Base-by-base conservation (phyloP, 2,329 filamentous ascomycete genomes). In the Talaromyces sp. region DNA sequence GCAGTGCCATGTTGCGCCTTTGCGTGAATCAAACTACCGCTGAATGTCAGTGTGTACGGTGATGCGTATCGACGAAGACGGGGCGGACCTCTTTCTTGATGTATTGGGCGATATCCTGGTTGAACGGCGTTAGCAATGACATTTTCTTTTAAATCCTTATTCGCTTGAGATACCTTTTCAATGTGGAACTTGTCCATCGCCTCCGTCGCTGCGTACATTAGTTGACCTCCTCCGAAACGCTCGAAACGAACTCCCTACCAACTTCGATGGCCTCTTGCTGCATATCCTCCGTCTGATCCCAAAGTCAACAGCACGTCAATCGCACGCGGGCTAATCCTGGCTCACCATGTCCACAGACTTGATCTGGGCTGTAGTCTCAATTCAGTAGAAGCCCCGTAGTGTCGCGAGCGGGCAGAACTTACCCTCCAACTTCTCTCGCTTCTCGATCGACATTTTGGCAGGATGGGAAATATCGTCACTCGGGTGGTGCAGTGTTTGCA, bases 1-100 rank as follows among this genome's bases (percentile, higher is more conserved):
- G 80, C 95, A 99, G 80, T 99, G 95, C 95, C 93, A 99, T 75
- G 95, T 99, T 65, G 93, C 93, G 39, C 95, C 95, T 82, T 97
- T 97, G 75, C 93, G 89, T 72, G 91, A 90, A 77, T 99, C 95
- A 72, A 99, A 98, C 93, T 98, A 71, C 47, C 60, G 52, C 44
- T 25, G 42, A 60, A 60, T 62, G 67, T 74, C 63, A 74, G 53
- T 60, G 28, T 39, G 17, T 32, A 57, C 57, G 59, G 39, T 54
- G 57, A 33, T 22, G 57, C 15, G 28, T 2, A 62, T 61, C 13
- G 55, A 22, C 44, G n/a, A 39, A 42, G 36, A 58, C 44, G 60
- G 65, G 56, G 73, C 82, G 69, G 78, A 96, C 92, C 74, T 92
- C 93, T 78, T 90, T 90, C 85, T 96, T 97, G 82, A 96, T 96